Percentiles rank a stretch among this genome's conserved stretches.
Conservation (phyloP, 495 filamentous ascomycete species). For the Penicillium argentinense region DNA sequence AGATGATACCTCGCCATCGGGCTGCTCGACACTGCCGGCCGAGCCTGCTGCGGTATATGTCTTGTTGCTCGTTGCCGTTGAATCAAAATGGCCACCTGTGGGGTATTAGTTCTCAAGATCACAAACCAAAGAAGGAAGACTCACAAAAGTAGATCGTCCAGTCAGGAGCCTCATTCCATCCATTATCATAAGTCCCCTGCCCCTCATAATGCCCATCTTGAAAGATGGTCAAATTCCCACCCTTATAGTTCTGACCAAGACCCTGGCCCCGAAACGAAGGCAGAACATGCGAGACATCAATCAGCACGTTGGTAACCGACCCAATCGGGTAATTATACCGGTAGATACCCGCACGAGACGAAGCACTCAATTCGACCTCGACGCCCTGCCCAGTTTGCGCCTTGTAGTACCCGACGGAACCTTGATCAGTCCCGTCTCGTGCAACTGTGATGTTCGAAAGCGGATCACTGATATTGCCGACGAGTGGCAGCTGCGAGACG, state of each 20-base stretch:
- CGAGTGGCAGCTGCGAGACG: slow-evolving; percentile 63
- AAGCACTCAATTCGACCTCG: slow-evolving; percentile 58
- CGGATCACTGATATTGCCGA: slow-evolving; percentile 54
- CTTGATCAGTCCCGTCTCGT: slow-evolving; percentile 51
- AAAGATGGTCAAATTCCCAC: slow-evolving; percentile 57
- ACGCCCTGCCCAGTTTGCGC: slow-evolving; percentile 53
- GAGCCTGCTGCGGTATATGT: slow-evolving; percentile 31
- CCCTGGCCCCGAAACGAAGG: slow-evolving; percentile 60
- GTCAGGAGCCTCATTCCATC: slow-evolving; percentile 57
- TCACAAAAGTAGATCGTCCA: slow-evolving; percentile 71
- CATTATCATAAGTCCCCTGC: slow-evolving; percentile 62
- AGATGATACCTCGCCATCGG: slow-evolving; percentile 26
- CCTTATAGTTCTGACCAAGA: slow-evolving; percentile 63
- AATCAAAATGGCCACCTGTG: slow-evolving; percentile 57
- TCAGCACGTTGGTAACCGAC: slow-evolving; percentile 51
- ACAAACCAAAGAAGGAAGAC: slow-evolving; percentile 2
- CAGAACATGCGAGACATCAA: slow-evolving; percentile 72
- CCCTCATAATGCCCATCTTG: slow-evolving; percentile 61
- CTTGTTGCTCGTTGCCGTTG: slow-evolving; percentile 35
- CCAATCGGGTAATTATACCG: slow-evolving; percentile 58
- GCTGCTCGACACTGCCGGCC: slow-evolving; percentile 27
- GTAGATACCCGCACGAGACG: slow-evolving; percentile 62
- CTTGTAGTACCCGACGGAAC: slow-evolving; percentile 65
- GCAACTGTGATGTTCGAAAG: slow-evolving; percentile 55
- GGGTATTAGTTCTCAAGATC: slow-evolving; percentile 1